Evolutionary conservation across 2,329 filamentous ascomycete genomes (phyloP), one percentile per base, ranked within the genome.

Genomic region (Fusarium robinianum): DNA sequence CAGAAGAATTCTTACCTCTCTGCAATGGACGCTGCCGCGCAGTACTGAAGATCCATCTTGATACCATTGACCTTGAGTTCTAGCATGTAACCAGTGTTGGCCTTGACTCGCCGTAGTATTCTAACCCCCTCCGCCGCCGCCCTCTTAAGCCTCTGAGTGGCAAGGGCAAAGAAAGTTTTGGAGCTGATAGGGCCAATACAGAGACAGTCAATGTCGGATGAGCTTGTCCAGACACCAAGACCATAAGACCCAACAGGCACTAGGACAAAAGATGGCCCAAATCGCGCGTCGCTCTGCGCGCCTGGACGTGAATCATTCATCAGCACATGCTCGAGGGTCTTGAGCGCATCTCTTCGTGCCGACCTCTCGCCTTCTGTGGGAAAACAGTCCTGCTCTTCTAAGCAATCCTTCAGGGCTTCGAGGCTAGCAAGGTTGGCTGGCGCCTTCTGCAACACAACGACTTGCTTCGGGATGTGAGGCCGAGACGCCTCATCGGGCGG

Each of bases 21-120:
- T 3, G 79, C 72, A 29, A 87, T 67, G 19, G 69, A 67, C 3
- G 73, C 67, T 2, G 83, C 79, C 5, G 80, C 74, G 51, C 82
- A 86, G 60, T 88, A 88, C 48, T 86, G 83, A 34, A 88, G 66
- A 59, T 87, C 81, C 56, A 85, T 72, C 49, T 73, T 80, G 55
- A 86, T 68, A 8, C 73, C 77, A 4, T 67, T 61, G n/a, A 85
- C 69, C 27, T 78, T 75, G 5, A 87, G 66, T 55, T 87, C 81
- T 5, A 87, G 70, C 79, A 85, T 85, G 1, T 76, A 81, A 7
- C 82, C 82, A 1, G 78, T 76, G 34, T 74, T 73, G 2, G 81
- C 76, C 32, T 78, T 76, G 7, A 85, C 79, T 36, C 76, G 77
- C 27, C 82, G 75, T 11, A 85, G 57, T 8, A 85, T 69, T 15